Conservation (phyloP, 1,284 basidiomycete genomes). For the Austroboletus niveus region DNA sequence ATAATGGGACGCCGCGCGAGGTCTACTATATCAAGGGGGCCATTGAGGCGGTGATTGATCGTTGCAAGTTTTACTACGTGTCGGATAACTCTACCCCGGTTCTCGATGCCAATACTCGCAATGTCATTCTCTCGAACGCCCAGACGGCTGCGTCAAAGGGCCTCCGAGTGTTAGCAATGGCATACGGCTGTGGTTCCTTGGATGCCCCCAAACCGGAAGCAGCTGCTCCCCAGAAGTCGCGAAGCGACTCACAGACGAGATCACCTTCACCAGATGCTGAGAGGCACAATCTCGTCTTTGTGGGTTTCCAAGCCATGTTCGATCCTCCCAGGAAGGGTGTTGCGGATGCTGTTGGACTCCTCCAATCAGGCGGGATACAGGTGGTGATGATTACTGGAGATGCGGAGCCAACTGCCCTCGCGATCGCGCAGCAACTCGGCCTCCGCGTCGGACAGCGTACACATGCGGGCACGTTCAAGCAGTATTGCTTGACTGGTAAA, state of each 20-base stretch:
- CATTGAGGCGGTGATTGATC: slow-evolving; percentile 82
- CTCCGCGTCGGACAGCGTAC: slow-evolving; percentile 50
- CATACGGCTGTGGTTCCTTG: slow-evolving; percentile 72
- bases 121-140: slow-evolving; percentile 69
- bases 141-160: slow-evolving; percentile 73
- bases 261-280: slow-evolving; percentile 38
- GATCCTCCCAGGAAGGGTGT: slow-evolving; percentile 95
- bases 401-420: slow-evolving; percentile 85
- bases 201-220: slow-evolving; percentile 37
- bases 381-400: slow-evolving; percentile 99
- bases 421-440: slow-evolving; percentile 91
- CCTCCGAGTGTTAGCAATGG: slow-evolving; percentile 87
- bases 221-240: slow-evolving; percentile 20
- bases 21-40: slow-evolving; percentile 93
- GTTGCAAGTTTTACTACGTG: slow-evolving; percentile 87
- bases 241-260: slow-evolving; percentile 19
- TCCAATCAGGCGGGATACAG: slow-evolving; percentile 87
- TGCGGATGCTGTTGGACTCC: slow-evolving; percentile 77
- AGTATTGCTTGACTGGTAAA: slow-evolving; percentile 74
- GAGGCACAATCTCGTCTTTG: slow-evolving; percentile 76
- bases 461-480: slow-evolving; percentile 7
- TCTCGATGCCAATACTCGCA: slow-evolving; percentile 67
- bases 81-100: slow-evolving; percentile 79
- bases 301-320: slow-evolving; percentile 92
- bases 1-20: slow-evolving; percentile 52